Conservation (phyloP, 2,329 filamentous ascomycete genomes). For the Mariannaea sp. region DNA sequence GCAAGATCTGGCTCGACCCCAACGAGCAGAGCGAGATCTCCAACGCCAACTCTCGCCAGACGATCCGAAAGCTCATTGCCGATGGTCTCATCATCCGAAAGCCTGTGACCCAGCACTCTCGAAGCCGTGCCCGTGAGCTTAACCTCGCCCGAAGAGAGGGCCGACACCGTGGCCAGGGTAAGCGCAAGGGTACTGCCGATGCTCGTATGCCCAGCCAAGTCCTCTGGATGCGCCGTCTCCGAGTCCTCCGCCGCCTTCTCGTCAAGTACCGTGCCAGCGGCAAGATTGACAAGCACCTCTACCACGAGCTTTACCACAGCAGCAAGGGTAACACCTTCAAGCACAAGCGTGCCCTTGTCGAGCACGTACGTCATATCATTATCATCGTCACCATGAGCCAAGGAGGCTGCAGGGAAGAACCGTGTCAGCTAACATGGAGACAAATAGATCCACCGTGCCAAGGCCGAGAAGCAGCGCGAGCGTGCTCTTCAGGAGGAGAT, state of each 20-base stretch:
- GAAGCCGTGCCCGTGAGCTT: slow-evolving; percentile 92
- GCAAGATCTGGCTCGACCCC: slow-evolving; percentile 99
- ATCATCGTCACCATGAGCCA: slow-evolving; percentile 7
- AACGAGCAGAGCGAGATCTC: slow-evolving; percentile 99
- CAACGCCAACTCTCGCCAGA: slow-evolving; percentile 99
- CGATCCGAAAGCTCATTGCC: slow-evolving; percentile 98
- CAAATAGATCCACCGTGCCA: slow-evolving; percentile 95
- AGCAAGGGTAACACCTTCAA: slow-evolving; percentile 99
- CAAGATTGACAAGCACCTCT: slow-evolving; percentile 99
- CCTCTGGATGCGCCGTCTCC: slow-evolving; percentile 99
- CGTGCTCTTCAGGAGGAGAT: slow-evolving; percentile 97
- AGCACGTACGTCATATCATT: slow-evolving; percentile 81
- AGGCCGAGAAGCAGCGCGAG: slow-evolving; percentile 99
- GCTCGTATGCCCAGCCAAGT: slow-evolving; percentile 99
- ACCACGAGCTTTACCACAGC: slow-evolving; percentile 99
- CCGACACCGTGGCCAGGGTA: slow-evolving; percentile 98
- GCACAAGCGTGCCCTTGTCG: slow-evolving; percentile 99
- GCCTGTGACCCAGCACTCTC: slow-evolving; percentile 99
- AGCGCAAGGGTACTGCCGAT: slow-evolving; percentile 99
- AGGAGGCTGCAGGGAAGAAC: not conserved
- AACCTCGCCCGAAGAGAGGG: slow-evolving; percentile 93
- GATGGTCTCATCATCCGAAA: slow-evolving; percentile 99
- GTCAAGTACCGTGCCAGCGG: slow-evolving; percentile 99
- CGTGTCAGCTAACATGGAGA: slow-evolving; percentile 26
- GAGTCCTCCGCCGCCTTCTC: slow-evolving; percentile 97